Evolutionary conservation across 148 eudicot species (phyloP).

Genomic region (Chenopodium album): DNA sequence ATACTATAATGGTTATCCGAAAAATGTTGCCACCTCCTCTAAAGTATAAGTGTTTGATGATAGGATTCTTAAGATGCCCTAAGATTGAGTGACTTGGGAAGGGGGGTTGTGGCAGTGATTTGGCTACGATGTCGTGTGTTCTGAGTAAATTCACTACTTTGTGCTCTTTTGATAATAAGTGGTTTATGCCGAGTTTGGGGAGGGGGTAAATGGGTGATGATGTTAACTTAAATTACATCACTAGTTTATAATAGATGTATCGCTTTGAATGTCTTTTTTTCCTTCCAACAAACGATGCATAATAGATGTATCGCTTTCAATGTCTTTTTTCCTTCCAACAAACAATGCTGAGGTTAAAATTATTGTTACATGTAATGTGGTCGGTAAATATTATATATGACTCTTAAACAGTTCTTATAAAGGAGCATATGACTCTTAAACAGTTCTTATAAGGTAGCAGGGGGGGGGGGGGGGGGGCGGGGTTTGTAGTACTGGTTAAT

Average conservation of each 20-base stretch:
- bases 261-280: background rate
- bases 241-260: no score
- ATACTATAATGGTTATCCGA: background rate
- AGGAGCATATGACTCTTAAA: no score
- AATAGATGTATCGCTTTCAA: no score
- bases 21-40: background rate
- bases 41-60: background rate
- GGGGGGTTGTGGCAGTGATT: background rate
- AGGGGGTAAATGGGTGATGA: no score
- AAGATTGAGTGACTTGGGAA: background rate
- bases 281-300: background rate
- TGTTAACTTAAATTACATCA: no score
- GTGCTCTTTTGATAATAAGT: no score
- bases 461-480: no score
- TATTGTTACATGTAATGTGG: background rate
- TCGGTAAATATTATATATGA: background rate
- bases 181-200: no score
- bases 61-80: background rate
- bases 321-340: background rate
- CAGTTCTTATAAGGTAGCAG: no score
- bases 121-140: background rate
- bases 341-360: background rate
- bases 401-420: background rate
- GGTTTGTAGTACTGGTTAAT: no score
- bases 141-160: no score